These are phyloP conservation scores for Phaeodactylum tricornutum DNA, from an alignment of 108 stramenopile genomes.

Conservation along the genomic window DNA sequence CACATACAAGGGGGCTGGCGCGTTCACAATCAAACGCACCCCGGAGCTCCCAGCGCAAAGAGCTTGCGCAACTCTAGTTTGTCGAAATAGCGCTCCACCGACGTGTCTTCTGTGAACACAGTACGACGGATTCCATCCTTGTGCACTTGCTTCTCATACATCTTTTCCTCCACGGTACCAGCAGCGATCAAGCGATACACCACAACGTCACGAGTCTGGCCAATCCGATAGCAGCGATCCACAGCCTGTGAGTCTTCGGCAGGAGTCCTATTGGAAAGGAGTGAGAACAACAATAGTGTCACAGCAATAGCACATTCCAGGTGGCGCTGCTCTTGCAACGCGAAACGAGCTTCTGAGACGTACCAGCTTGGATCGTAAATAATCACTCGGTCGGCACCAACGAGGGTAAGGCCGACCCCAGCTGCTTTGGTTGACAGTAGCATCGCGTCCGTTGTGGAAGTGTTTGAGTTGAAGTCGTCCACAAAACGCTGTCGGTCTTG, in stretches of 20 bases:
- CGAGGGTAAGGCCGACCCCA: conserved; percentile 80
- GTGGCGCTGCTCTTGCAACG: background rate
- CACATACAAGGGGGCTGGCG: too few species aligned
- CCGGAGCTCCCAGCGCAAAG: conserved; percentile 50
- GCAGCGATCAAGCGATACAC: conserved; percentile 93
- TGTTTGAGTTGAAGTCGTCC: conserved; percentile 81
- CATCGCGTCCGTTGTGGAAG: conserved; percentile 49
- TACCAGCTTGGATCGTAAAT: conserved; percentile 76
- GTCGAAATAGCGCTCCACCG: conserved; percentile 48
- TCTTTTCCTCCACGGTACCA: conserved; percentile 90
- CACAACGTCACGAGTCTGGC: conserved; percentile 83
- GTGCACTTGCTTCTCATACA: conserved; percentile 66
- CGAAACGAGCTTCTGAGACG: background rate
- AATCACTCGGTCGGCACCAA: conserved; percentile 76
- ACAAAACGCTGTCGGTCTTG: conserved; percentile 75
- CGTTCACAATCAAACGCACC: too few species aligned
- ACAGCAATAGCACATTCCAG: background rate
- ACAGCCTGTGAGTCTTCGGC: conserved; percentile 93
- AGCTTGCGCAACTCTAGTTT: conserved; percentile 49
- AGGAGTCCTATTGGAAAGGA: conserved; percentile 53
- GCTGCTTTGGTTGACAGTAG: conserved; percentile 80
- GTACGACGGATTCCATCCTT: conserved; percentile 76
- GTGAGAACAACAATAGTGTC: background rate
- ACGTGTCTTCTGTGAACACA: conserved; percentile 37
- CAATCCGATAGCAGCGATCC: conserved; percentile 84